phyloP scores from a whole-genome alignment of 2,329 filamentous ascomycete genomes.

The Thermothelomyces thermophilus region DNA sequence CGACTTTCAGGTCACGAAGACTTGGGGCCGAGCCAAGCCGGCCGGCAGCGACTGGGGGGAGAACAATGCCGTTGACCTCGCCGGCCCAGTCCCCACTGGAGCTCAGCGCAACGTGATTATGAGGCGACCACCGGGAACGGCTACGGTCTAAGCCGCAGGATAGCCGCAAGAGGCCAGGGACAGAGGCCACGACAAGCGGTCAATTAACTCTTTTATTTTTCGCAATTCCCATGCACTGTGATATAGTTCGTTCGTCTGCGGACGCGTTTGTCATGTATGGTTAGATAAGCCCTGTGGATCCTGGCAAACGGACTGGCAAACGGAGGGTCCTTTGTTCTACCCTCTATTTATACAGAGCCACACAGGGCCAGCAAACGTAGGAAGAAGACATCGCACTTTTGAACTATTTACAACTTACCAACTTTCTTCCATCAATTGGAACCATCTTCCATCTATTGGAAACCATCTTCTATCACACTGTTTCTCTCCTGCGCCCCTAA shows the following conservation, averaged over 20 bases:
- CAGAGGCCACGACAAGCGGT: neutral
- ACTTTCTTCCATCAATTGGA: too few relatives aligned
- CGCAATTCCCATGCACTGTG: neutral
- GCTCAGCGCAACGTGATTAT: constrained; percentile 25
- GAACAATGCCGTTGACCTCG: constrained; percentile 19
- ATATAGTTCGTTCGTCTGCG: too few relatives aligned
- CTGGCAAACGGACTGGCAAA: too few relatives aligned
- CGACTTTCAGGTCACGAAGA: constrained; percentile 22
- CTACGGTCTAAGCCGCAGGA: neutral
- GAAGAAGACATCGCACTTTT: too few relatives aligned
- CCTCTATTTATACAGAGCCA: too few relatives aligned
- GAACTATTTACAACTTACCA: too few relatives aligned
- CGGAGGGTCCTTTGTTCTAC: too few relatives aligned
- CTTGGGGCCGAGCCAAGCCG: constrained; percentile 18
- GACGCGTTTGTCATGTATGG: too few relatives aligned
- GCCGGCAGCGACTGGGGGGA: constrained; percentile 26
- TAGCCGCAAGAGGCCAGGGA: neutral
- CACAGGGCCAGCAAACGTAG: too few relatives aligned
- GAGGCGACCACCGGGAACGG: constrained; percentile 20
- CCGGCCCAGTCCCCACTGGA: constrained; percentile 22
- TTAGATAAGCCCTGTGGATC: too few relatives aligned
- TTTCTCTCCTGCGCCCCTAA: neutral
- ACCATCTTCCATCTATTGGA: too few relatives aligned
- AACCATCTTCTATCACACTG: too few relatives aligned
- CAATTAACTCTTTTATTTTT: neutral